Conservation (phyloP, 108 stramenopile genomes). For the Epithemia pelagica region DNA sequence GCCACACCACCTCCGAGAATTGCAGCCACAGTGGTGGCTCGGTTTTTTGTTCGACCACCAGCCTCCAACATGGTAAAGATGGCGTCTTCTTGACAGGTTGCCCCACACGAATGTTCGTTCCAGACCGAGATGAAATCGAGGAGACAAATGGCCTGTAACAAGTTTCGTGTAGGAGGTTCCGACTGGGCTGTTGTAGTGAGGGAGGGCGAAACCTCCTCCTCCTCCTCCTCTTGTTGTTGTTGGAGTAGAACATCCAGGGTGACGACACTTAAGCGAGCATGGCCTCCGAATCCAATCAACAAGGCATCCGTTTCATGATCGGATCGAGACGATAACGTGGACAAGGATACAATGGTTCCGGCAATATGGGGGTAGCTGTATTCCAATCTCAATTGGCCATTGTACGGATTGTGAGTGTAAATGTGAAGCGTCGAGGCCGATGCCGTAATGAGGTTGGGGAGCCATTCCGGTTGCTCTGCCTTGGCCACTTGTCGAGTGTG, state of each 20-base stretch:
- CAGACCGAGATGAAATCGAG: slow-evolving; percentile 67
- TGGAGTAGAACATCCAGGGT: slow-evolving; percentile 27
- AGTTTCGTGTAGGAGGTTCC: slow-evolving; percentile 24
- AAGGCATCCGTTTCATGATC: slow-evolving; percentile 27
- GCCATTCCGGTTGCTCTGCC: not conserved
- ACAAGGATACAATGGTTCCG: slow-evolving; percentile 61
- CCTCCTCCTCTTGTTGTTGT: too few relatives aligned
- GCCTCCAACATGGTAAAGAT: slow-evolving; percentile 17
- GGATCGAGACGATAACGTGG: slow-evolving; percentile 27
- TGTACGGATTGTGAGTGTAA: slow-evolving; percentile 42
- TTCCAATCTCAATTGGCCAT: slow-evolving; percentile 45
- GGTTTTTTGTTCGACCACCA: slow-evolving; percentile 25
- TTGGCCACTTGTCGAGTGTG: slow-evolving; percentile 10
- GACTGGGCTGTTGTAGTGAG: slow-evolving; percentile 8
- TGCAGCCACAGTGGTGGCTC: slow-evolving; percentile 46
- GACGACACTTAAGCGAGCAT: slow-evolving; percentile 56
- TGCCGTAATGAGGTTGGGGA: slow-evolving; percentile 81
- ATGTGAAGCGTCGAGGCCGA: slow-evolving; percentile 60
- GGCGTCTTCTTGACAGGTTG: slow-evolving; percentile 58
- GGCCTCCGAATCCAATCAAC: slow-evolving; percentile 71
- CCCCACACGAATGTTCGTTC: slow-evolving; percentile 43
- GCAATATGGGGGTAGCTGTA: slow-evolving; percentile 64
- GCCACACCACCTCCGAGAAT: slow-evolving; percentile 75
- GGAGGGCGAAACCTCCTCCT: not conserved
- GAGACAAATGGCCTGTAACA: slow-evolving; percentile 58